Base-by-base conservation (phyloP, 78 protist species). In the Dictyostelium capitatum region DNA sequence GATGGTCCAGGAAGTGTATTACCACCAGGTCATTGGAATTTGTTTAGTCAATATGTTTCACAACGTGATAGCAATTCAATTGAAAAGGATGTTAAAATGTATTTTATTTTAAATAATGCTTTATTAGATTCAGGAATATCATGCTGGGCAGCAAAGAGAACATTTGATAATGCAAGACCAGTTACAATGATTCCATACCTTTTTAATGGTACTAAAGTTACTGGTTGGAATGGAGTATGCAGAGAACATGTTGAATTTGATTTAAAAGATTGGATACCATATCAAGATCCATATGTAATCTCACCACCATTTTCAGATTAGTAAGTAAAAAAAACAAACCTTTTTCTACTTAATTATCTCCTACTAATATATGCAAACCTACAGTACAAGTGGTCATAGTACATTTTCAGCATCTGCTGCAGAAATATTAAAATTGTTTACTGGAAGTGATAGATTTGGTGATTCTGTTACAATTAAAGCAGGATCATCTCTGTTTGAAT, bases 21-120 rank as follows among this genome's bases (percentile, higher is more conserved):
- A 12, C 90, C 90, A 43, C 79, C 80, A 50, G 90, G 90, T 69
- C 90, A 82, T 82, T 82, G 90, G 90, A 30, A 53, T 62, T 25
- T 69, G 19, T 69, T 82, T 53, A 65, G 80, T 30, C 70, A 59
- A 28, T 64, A 17, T 50, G 79, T 82, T 19, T 70, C 81, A 1
- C 9, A 82, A 32, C 30, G 90, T 30, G 90, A 82, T 82, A 28
- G 70, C 8, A 41, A 82, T 37, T 17, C 59, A 7, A 5, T 82
- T 19, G 81, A 50, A 9, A 10, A 82, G 20, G 90, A 82, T 82
- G 69, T 82, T n/a, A 82, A 70, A 51, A n/a, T 82, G 69, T 82
- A 37, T 19, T 82, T 82, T 11, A 82, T 82, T 79, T 37, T 82
- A n/a, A 46, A 46, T 37, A 82, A 82, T 82, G 90, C 90, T 50